These are phyloP conservation scores for Basipetospora chlamydospora DNA, from an alignment of 2,329 filamentous ascomycete species.

Conservation along the genomic window DNA sequence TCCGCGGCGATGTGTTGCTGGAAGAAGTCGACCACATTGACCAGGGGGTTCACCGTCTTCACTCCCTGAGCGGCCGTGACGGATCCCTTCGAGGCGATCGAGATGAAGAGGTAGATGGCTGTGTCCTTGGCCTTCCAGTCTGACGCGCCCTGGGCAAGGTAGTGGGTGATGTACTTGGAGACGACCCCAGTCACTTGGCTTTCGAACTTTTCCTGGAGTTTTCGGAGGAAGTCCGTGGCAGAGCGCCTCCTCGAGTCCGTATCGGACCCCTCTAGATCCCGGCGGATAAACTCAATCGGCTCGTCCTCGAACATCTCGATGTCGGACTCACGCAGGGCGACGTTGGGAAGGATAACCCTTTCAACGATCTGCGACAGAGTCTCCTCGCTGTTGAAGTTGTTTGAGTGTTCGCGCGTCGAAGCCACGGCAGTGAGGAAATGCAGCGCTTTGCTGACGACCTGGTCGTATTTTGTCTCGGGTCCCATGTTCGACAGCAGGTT, in stretches of 20 bases:
- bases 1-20: constrained; percentile 85
- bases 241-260: constrained; percentile 84
- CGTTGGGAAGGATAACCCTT: constrained; percentile 89
- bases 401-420: constrained; percentile 60
- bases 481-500: constrained; percentile 76
- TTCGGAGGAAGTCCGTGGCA: constrained; percentile 84
- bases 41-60: constrained; percentile 71
- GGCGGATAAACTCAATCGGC: constrained; percentile 93
- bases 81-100: constrained; percentile 81
- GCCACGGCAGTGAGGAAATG: constrained; percentile 90
- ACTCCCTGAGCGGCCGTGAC: constrained; percentile 82
- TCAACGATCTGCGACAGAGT: constrained; percentile 80
- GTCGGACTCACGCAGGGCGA: constrained; percentile 82
- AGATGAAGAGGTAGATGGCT: constrained; percentile 90
- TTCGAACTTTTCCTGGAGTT: constrained; percentile 82
- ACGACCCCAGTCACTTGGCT: constrained; percentile 74
- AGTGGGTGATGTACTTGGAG: constrained; percentile 72
- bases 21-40: constrained; percentile 91
- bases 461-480: constrained; percentile 81
- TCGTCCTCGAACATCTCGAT: constrained; percentile 96
- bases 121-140: constrained; percentile 98
- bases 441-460: constrained; percentile 83
- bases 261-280: constrained; percentile 91
- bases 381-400: constrained; percentile 69
- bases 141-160: constrained; percentile 61